These are phyloP conservation scores for Amborella trichopoda DNA, from an alignment of 164 flowering plant genomes.

Conservation along the genomic window DNA sequence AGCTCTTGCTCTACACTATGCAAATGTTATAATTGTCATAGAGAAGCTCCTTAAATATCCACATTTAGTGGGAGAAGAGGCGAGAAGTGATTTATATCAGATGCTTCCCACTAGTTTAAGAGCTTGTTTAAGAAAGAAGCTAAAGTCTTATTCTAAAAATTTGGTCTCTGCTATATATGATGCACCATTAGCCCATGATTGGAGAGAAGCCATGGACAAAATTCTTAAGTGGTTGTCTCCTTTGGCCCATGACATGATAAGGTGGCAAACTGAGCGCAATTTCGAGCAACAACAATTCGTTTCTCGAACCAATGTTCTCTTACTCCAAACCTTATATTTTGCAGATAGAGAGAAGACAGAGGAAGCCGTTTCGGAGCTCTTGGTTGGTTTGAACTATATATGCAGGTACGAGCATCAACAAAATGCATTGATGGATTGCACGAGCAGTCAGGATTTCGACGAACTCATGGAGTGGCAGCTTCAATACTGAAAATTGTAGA, in stretches of 20 bases:
- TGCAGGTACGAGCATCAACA: slow-evolving; percentile 96
- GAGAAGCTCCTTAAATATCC: slow-evolving; percentile 92
- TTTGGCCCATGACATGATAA: slow-evolving; percentile 87
- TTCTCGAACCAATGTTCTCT: slow-evolving; percentile 62
- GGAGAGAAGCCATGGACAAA: slow-evolving; percentile 73
- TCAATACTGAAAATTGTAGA: slow-evolving; percentile 36
- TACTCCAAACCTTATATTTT: slow-evolving; percentile 86
- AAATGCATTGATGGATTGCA: slow-evolving; percentile 83
- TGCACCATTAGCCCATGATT: slow-evolving; percentile 87
- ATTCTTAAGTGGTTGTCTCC: slow-evolving; percentile 81
- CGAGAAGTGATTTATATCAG: slow-evolving; percentile 85
- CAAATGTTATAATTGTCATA: slow-evolving; percentile 79
- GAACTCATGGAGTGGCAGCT: slow-evolving; percentile 76
- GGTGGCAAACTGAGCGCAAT: slow-evolving; percentile 97
- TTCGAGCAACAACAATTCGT: slow-evolving; percentile 85
- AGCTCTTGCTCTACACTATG: slow-evolving; percentile 87
- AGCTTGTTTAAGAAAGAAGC: slow-evolving; percentile 36
- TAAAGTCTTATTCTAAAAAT: slow-evolving; percentile 59
- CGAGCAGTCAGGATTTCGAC: slow-evolving; percentile 85
- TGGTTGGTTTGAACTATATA: slow-evolving; percentile 85
- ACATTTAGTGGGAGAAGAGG: slow-evolving; percentile 95
- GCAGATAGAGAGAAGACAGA: slow-evolving; percentile 81
- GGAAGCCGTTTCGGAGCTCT: slow-evolving; percentile 68
- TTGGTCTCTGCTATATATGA: slow-evolving; percentile 63
- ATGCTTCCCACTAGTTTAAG: slow-evolving; percentile 94